Conservation (phyloP, 2,329 filamentous ascomycete genomes). For the Stenocarpella maydis region DNA sequence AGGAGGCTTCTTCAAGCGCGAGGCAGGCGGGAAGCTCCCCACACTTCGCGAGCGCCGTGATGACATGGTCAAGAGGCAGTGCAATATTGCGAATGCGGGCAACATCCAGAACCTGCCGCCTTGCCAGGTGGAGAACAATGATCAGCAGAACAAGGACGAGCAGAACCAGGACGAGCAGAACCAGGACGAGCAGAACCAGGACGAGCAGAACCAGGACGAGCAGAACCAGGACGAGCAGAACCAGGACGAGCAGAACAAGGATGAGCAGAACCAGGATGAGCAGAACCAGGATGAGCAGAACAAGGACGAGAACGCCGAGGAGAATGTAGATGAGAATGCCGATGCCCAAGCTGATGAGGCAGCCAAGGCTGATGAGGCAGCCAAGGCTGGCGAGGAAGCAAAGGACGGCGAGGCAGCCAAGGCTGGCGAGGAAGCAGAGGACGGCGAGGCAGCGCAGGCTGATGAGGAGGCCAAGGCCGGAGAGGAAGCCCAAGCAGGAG, state of each 20-base stretch:
- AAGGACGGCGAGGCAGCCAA: background rate
- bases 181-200: background rate
- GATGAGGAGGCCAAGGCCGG: background rate
- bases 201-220: background rate
- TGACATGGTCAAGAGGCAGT: constrained; percentile 40
- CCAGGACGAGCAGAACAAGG: background rate
- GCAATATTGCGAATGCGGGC: constrained; percentile 13
- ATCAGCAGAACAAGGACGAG: constrained; percentile 3
- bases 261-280: background rate
- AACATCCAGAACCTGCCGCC: constrained; percentile 22
- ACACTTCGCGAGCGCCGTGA: constrained; percentile 40
- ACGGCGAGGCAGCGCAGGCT: background rate
- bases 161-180: constrained; percentile 13
- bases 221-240: constrained; percentile 12
- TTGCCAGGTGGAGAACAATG: constrained; percentile 1
- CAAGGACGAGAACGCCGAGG: background rate
- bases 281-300: constrained; percentile 1
- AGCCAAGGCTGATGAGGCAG: background rate
- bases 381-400: background rate
- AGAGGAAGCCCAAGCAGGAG: background rate
- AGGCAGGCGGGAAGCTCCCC: constrained; percentile 40
- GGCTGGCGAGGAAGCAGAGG: background rate
- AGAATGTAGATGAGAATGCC: background rate
- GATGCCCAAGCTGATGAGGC: background rate
- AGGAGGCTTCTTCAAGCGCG: constrained; percentile 46